Evolutionary conservation across 2,329 filamentous ascomycete species (phyloP), one percentile per base, ranked within the genome.

Genomic region (Fusarium guadeloupense): DNA sequence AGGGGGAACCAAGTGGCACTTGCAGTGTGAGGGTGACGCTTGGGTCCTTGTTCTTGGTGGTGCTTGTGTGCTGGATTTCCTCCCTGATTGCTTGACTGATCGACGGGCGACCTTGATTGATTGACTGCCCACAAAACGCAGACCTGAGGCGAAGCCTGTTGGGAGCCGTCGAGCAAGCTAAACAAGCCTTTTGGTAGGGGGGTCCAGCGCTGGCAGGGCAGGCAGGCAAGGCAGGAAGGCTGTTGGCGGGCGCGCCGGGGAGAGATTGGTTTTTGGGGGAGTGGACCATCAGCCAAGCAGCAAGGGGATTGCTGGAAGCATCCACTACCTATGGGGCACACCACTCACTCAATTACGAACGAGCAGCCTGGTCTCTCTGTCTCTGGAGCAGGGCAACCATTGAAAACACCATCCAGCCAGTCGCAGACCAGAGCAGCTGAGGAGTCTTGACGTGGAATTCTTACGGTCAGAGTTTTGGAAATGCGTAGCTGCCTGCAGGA

Each of bases 131-230:
- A 69, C 62, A 64, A 64, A 54, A 63, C 46, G 55, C 51, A 63
- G 54, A 62, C 62, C 56, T 68, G 66, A 69, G 66, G 64, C 62
- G 66, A 66, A 67, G 56, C 62, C 53, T 62, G 57, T 62, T 63
- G 58, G 58, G 21, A 53, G 62, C 57, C 61, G 53, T 43, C 47
- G 34, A 56, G 52, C 26, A 48, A 53, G 62, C 57, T 59, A 65
- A 59, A 52, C 44, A 57, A 52, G 54, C 42, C 46, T 26, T 26
- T 40, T 44, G 47, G 45, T 43, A 47, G 40, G 39, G 41, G 42
- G 55, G 30, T 14, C 44, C 31, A 59, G 54, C 44, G 20, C 44
- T 50, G 59, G 37, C 37, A 60, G 48, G 40, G 28, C 28, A 31
- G 28, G 28, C 28, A 13, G 53, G 40, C 37, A 60, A 31, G 28